These are phyloP conservation scores for Chernovozyma sophiae-reginae DNA, from an alignment of 1,139 yeast genomes.

Conservation along the genomic window DNA sequence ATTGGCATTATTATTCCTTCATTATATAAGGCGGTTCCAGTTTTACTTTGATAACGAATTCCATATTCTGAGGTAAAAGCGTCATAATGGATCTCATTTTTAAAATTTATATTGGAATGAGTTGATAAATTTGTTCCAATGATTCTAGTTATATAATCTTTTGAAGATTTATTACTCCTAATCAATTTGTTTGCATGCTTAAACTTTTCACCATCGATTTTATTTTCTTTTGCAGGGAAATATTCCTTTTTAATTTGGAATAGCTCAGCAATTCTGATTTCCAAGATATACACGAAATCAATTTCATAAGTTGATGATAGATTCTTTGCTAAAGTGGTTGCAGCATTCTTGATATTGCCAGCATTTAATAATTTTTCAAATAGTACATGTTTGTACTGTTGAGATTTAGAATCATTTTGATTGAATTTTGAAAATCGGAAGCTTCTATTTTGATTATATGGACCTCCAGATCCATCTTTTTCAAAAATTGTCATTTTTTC, in stretches of 20 bases:
- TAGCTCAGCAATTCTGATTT: slow-evolving; percentile 49
- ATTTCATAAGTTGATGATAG: slow-evolving; percentile 36
- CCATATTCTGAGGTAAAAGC: slow-evolving; percentile 58
- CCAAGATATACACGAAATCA: slow-evolving; percentile 54
- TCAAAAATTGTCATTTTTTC: slow-evolving; percentile 43
- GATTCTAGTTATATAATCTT: slow-evolving; percentile 40
- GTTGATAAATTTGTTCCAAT: slow-evolving; percentile 45
- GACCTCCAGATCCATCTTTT: slow-evolving; percentile 59
- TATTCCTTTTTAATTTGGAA: slow-evolving; percentile 35
- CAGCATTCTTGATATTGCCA: slow-evolving; percentile 42
- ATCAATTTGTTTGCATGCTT: slow-evolving; percentile 31
- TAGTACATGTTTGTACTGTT: slow-evolving; percentile 19
- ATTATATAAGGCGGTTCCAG: slow-evolving; percentile 28
- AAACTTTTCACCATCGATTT: slow-evolving; percentile 43
- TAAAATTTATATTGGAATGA: slow-evolving; percentile 29
- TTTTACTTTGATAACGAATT: slow-evolving; percentile 32
- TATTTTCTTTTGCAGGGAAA: slow-evolving; percentile 36
- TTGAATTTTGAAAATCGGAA: slow-evolving; percentile 35
- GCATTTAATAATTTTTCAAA: slow-evolving; percentile 38
- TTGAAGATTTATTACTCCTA: slow-evolving; percentile 18
- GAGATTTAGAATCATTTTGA: slow-evolving; percentile 16
- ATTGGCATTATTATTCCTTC: slow-evolving; percentile 54
- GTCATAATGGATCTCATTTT: slow-evolving; percentile 41
- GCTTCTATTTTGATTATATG: slow-evolving; percentile 46
- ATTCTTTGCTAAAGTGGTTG: slow-evolving; percentile 35